phyloP scores from a whole-genome alignment of 1,284 basidiomycete genomes.

The Ustilago curta region DNA sequence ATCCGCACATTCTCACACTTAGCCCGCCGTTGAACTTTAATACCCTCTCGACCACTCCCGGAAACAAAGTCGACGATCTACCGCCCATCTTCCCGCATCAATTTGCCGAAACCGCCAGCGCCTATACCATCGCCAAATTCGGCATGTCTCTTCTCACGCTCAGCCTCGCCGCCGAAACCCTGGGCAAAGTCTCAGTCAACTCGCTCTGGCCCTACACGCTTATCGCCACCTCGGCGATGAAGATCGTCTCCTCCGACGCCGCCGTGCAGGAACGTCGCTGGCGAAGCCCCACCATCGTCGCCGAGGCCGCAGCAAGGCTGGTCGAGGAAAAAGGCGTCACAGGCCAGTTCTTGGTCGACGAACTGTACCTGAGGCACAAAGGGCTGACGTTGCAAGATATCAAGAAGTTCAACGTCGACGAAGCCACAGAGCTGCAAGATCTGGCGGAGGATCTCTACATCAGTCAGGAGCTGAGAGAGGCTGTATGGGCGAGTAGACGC shows the following conservation, averaged over 20 bases:
- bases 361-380: slow-evolving; percentile 61
- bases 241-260: slow-evolving; percentile 55
- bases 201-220: slow-evolving; percentile 62
- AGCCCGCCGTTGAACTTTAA: slow-evolving; percentile 59
- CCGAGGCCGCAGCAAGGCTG: slow-evolving; percentile 62
- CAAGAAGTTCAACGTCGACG: slow-evolving; percentile 37
- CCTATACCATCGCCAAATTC: slow-evolving; percentile 66
- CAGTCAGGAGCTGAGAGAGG: slow-evolving; percentile 55
- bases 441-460: slow-evolving; percentile 67
- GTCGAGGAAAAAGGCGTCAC: slow-evolving; percentile 53
- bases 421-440: slow-evolving; percentile 32
- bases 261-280: slow-evolving; percentile 49
- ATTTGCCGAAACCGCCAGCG: slow-evolving; percentile 41
- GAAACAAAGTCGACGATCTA: slow-evolving; percentile 7
- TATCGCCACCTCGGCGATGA: slow-evolving; percentile 63
- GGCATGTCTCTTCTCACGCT: slow-evolving; percentile 66
- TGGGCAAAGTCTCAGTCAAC: slow-evolving; percentile 57
- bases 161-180: slow-evolving; percentile 62
- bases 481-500: slow-evolving; percentile 30
- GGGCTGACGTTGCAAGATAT: slow-evolving; percentile 46
- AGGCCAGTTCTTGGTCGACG: slow-evolving; percentile 64
- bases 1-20: slow-evolving; percentile 68
- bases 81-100: slow-evolving; percentile 43
- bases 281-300: slow-evolving; percentile 61
- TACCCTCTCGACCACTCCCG: slow-evolving; percentile 52